A percentile compares a stretch with the other conserved stretches of the same genome.
Evolutionary conservation across 352 stramenopile species (phyloP).

Genomic region (Pythium biforme): DNA sequence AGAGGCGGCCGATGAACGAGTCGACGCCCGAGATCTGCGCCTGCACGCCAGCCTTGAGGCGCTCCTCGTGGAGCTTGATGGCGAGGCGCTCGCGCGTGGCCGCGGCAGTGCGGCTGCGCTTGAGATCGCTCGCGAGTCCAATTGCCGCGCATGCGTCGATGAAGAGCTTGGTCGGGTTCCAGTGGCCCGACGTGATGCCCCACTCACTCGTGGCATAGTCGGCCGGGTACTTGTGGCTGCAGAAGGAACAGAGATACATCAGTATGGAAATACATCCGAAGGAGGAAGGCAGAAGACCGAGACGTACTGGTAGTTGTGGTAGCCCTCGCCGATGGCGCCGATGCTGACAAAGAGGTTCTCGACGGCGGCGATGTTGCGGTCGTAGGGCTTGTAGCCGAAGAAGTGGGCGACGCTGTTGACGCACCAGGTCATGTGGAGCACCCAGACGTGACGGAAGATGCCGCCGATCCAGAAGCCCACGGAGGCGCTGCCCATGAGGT

Average conservation of each 20-base stretch:
- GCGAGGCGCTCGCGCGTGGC: slow-evolving; percentile 66
- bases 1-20: slow-evolving; percentile 57
- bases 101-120: slow-evolving; percentile 89
- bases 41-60: slow-evolving; percentile 47
- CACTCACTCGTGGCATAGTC: slow-evolving; percentile 98
- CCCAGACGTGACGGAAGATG: slow-evolving; percentile 93
- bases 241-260: slow-evolving; percentile 8
- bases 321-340: slow-evolving; percentile 96
- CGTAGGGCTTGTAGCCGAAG: slow-evolving; percentile 98
- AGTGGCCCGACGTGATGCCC: slow-evolving; percentile 94
- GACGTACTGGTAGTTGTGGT: slow-evolving; percentile 97
- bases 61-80: slow-evolving; percentile 61
- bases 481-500: slow-evolving; percentile 91
- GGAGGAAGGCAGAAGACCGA: neutral
- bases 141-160: slow-evolving; percentile 93
- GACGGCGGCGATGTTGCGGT: slow-evolving; percentile 92
- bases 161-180: slow-evolving; percentile 98
- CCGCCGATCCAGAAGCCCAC: slow-evolving; percentile 96
- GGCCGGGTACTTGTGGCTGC: slow-evolving; percentile 97
- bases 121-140: slow-evolving; percentile 95
- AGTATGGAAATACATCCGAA: neutral
- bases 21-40: slow-evolving; percentile 57
- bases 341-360: slow-evolving; percentile 97
- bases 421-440: slow-evolving; percentile 98
- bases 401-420: slow-evolving; percentile 99